A percentile compares a stretch with the other conserved stretches of the same genome.
Conservation (phyloP, 2,329 filamentous ascomycete genomes). For the Domatiomyces globalis region DNA sequence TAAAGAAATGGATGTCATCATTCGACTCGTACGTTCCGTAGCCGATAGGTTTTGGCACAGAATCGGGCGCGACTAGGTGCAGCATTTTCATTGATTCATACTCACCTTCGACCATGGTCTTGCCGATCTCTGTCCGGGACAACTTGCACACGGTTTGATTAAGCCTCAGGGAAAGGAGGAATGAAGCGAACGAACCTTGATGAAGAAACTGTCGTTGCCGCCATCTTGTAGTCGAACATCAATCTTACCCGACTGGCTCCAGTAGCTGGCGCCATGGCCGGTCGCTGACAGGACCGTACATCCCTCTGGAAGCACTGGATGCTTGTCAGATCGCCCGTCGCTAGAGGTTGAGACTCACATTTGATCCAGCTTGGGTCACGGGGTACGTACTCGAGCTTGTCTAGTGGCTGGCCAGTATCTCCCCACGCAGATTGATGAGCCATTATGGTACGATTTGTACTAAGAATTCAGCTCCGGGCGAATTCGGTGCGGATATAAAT, state of each 20-base stretch:
- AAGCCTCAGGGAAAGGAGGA: too few species aligned
- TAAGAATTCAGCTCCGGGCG: too few species aligned
- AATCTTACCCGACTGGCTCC: neutral
- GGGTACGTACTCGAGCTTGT: too few species aligned
- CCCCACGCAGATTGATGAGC: too few species aligned
- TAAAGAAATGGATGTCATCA: constrained; percentile 20
- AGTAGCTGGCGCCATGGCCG: constrained; percentile 1
- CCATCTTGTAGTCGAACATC: constrained; percentile 2
- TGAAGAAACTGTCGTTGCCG: constrained; percentile 1
- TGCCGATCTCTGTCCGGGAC: constrained; percentile 1
- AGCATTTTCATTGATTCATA: constrained; percentile 22
- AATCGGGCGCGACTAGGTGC: constrained; percentile 17
- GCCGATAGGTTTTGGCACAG: constrained; percentile 21
- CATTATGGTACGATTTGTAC: too few species aligned
- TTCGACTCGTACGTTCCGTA: constrained; percentile 18
- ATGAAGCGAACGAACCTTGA: constrained; percentile 3
- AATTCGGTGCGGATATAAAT: too few species aligned
- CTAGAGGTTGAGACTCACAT: too few species aligned
- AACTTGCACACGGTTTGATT: too few species aligned
- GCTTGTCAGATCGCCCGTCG: too few species aligned
- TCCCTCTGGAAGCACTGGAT: neutral
- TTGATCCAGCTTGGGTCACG: too few species aligned
- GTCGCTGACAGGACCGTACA: neutral
- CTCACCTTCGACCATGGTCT: constrained; percentile 21
- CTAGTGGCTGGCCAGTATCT: too few species aligned